Evolutionary conservation across 106 monocot species (phyloP), one percentile per base, ranked within the genome.

Genomic region (Dendrobium catenatum): DNA sequence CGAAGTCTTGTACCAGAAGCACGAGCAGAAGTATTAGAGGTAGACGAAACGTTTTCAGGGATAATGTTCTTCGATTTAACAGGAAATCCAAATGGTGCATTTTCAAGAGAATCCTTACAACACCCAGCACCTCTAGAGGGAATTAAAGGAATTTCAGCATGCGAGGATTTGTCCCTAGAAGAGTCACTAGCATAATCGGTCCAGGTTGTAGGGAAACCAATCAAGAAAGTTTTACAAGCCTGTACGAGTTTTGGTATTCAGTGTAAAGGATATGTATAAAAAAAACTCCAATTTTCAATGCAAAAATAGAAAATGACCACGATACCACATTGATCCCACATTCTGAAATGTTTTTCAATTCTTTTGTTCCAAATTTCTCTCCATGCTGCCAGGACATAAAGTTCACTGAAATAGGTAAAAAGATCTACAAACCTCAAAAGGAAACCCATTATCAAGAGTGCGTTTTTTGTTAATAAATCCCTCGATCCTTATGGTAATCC

Each of bases 401-500:
- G 17, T 42, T 74, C 41, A 51, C 6, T 76, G 49, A 76, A 49
- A 75, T 75, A 47, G 46, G 22, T 41, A 76, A 76, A 76, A 49
- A 26, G 1, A 19, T 76, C 49, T 2, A 26, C 48, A 24, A 48
- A 76, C 76, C 76, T 76, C 76, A 47, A 48, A 13, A 48, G 76
- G 9, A 76, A 76, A 76, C 9, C 81, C 81, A 58, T 80, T 80
- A 26, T 72, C 51, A 54, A 72, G 49, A 72, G 80, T 73, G 18
- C 31, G 29, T 24, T 22, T 7, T 73, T 73, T 55, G 37, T 80
- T 73, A 40, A 80, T 80, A 54, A 80, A 72, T 27, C 80, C 80
- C 37, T 72, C 72, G 73, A 80, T 29, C 72, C 49, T 72, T 51
- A 80, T 33, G 54, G 80, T 80, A 31, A 80, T 73, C 54, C 80